Percentiles rank a stretch among this genome's conserved stretches.
phyloP scores from a whole-genome alignment of 305 asterid genomes.

The Petunia hybrid region DNA sequence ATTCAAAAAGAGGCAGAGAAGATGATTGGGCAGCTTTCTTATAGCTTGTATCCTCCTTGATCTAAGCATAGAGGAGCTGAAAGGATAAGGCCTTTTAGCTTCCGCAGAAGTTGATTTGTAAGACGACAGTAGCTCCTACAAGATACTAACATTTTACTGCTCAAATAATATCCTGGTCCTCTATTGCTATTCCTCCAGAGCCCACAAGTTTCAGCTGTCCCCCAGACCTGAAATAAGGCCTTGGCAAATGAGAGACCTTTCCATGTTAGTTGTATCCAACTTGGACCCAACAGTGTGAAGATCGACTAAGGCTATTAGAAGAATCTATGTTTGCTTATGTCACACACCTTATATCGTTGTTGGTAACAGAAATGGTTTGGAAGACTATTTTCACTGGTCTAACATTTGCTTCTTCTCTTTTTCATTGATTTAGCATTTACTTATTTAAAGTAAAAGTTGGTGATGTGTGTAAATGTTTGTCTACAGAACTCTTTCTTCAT shows the following conservation, averaged over 20 bases:
- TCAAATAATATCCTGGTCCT: neutral
- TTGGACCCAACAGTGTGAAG: slow-evolving; percentile 10
- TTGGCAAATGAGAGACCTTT: neutral
- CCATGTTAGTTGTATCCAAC: neutral
- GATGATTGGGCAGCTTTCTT: slow-evolving; percentile 55
- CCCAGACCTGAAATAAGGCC: neutral
- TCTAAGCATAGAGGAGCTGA: neutral
- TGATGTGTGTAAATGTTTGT: neutral
- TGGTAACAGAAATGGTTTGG: neutral
- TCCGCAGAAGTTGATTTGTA: neutral
- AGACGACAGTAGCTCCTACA: no score
- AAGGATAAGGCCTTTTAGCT: neutral
- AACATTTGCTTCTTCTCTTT: neutral
- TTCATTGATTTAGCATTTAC: neutral
- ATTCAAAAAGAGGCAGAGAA: slow-evolving; percentile 60
- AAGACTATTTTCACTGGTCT: no score
- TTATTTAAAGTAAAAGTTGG: neutral
- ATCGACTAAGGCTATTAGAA: neutral
- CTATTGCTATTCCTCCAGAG: neutral
- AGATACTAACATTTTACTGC: neutral
- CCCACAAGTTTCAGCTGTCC: neutral
- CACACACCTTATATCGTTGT: neutral
- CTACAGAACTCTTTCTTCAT: neutral
- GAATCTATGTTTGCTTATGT: neutral
- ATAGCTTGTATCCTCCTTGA: no score